Evolutionary conservation across 2,329 filamentous ascomycete genomes (phyloP), one percentile per base, ranked within the genome.

Genomic region (Clarireedia hainanense): DNA sequence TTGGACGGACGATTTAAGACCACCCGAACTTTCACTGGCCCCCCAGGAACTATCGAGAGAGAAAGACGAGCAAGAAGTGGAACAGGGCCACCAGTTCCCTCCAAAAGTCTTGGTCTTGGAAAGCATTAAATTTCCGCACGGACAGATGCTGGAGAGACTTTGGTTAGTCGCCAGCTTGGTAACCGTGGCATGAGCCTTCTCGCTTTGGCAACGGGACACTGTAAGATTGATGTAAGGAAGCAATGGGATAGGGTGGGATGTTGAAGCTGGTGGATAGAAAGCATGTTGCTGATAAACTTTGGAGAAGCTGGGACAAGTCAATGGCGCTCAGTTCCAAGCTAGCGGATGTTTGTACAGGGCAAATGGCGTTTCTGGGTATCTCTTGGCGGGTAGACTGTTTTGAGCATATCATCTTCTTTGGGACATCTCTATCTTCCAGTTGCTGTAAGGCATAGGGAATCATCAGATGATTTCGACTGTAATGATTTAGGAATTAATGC

Each of bases 1-100:
- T 75, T 84, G 62, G 76, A 79, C 60, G 79, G 80, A 58, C 81
- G 83, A 65, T 83, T 87, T 69, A 80, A 76, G 64, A 73, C 68
- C 47, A 70, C 56, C 61, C 69, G 62, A 37, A 68, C 73, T 65
- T 71, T 67, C 52, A 71, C 62, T 61, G 71, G 72, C 15, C 65
- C 66, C 34, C 67, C 68, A 65, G 76, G 67, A 56, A 73, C 67
- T 14, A 30, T 68, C 4, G 68, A 70, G 55, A 62, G 74, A 59
- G 73, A 78, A 57, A 68, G 78, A 59, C 71, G 73, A 50, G 78
- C 70, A 36, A 64, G 70, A 58, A 72, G 71, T 60, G 70, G 70
- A 40, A 72, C 70, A 10, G 73, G 74, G 6, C 72, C 68, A 34
- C 67, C 68, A 17, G 14, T 57, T n/a, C 68, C 67, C 30, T 27